Evolutionary conservation across 805 yeast genomes (phyloP).

Genomic region (Yamadazyma tumulicola): DNA sequence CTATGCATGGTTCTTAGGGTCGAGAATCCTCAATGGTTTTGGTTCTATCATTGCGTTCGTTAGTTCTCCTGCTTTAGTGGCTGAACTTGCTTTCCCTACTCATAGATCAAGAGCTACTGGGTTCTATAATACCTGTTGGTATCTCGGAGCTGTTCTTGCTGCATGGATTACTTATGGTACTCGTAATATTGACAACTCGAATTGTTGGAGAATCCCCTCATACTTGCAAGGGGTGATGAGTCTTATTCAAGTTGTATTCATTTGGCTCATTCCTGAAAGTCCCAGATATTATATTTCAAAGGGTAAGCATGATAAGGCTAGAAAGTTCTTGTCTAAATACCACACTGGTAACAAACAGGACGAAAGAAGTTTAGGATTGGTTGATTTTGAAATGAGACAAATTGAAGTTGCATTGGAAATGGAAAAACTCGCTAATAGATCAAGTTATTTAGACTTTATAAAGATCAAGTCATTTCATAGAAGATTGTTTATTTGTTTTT

Average conservation of each 20-base stretch:
- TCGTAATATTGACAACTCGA: conserved; percentile 17
- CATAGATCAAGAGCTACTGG: conserved; percentile 39
- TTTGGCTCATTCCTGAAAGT: conserved; percentile 44
- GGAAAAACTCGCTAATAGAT: conserved; percentile 7
- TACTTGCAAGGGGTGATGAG: conserved; percentile 48
- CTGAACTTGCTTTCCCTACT: conserved; percentile 47
- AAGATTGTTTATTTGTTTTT: conserved; percentile 10
- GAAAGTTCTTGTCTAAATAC: conserved; percentile 30
- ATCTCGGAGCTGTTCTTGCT: conserved; percentile 47
- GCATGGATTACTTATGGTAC: conserved; percentile 30
- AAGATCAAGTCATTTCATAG: conserved; percentile 9
- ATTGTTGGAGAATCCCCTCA: conserved; percentile 55
- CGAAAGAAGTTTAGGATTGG: conserved; percentile 13
- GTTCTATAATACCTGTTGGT: conserved; percentile 49
- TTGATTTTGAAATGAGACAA: conserved; percentile 13
- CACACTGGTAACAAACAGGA: conserved; percentile 42
- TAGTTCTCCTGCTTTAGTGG: conserved; percentile 43
- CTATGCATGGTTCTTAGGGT: conserved; percentile 35
- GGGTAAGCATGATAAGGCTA: conserved; percentile 37
- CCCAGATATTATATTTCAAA: conserved; percentile 43
- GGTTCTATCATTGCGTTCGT: conserved; percentile 40
- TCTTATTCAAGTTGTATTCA: conserved; percentile 29
- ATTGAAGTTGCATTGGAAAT: conserved; percentile 10
- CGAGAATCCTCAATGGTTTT: conserved; percentile 46
- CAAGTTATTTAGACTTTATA: conserved; percentile 11